A percentile compares a stretch with the other conserved stretches of the same genome.
Evolutionary conservation across 306 rosid genomes (phyloP).

Genomic region (Quercus bicolor): DNA sequence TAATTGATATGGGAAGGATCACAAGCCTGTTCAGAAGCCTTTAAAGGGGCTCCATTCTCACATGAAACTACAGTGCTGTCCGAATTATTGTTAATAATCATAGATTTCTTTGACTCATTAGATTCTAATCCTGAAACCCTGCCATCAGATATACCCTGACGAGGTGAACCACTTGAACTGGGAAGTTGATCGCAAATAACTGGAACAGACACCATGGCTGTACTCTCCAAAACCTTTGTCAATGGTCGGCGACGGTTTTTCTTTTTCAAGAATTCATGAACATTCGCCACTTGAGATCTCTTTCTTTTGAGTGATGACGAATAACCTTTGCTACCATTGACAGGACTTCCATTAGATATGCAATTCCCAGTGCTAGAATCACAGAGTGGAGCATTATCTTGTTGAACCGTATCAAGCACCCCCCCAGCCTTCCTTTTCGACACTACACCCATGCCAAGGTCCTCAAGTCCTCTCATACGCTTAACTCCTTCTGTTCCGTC

Average conservation of each 20-base stretch:
- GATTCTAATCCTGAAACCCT: slow-evolving; percentile 50
- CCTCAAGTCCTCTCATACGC: slow-evolving; percentile 95
- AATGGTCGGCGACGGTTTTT: slow-evolving; percentile 70
- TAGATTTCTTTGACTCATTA: slow-evolving; percentile 48
- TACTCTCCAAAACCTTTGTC: slow-evolving; percentile 87
- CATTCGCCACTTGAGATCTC: slow-evolving; percentile 72
- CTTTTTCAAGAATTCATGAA: slow-evolving; percentile 61
- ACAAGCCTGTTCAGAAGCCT: slow-evolving; percentile 43
- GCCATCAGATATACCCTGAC: slow-evolving; percentile 46
- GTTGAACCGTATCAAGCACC: slow-evolving; percentile 52
- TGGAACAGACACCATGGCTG: slow-evolving; percentile 80
- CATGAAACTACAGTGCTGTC: slow-evolving; percentile 43
- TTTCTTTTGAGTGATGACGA: slow-evolving; percentile 59
- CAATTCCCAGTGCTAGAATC: slow-evolving; percentile 41
- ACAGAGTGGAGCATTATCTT: slow-evolving; percentile 53
- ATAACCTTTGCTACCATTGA: slow-evolving; percentile 49
- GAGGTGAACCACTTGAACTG: slow-evolving; percentile 49
- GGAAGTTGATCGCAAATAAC: slow-evolving; percentile 65
- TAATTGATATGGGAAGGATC: slow-evolving; percentile 38
- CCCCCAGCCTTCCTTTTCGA: slow-evolving; percentile 55
- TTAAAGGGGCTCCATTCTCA: slow-evolving; percentile 58
- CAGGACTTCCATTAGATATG: slow-evolving; percentile 52
- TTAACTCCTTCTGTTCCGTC: slow-evolving; percentile 93
- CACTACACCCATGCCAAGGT: slow-evolving; percentile 64
- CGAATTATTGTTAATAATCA: slow-evolving; percentile 24